Evolutionary conservation across 2,329 filamentous ascomycete genomes (phyloP), one percentile per base, ranked within the genome.

Genomic region (Aspergillus spinulosporus): DNA sequence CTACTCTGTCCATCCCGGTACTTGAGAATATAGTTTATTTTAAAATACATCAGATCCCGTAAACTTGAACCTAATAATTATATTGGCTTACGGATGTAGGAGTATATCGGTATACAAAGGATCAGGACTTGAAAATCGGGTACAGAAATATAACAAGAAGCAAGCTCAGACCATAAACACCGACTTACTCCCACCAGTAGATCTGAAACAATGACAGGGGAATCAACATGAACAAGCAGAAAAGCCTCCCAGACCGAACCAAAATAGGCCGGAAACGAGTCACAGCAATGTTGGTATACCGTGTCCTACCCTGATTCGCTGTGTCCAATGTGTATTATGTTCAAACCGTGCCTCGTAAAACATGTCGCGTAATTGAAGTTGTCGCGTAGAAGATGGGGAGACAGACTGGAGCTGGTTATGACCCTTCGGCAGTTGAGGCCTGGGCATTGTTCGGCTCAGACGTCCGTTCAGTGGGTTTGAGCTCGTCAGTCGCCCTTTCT

Each of bases 181-280:
- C 55, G 45, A 32, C 31, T 4, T 49, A 45, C 11, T 46, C 37
- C 32, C 44, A 21, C 21, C 21, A 21, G 21, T 29, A 42, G 36
- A 53, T 36, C 31, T 4, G 26, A 52, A 42, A 31, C 42, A 43
- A 52, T 12, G 28, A 12, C 21, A 49, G 40, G 45, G 36, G 49
- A 40, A 52, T 49, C 36, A 52, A 42, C 37, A 49, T 26, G n/a
- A n/a, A 39, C 15, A 52, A 52, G 46, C 45, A 59, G 47, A 59
- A 57, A 46, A 29, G 53, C 51, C 44, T 21, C 51, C 39, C 21
- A 47, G 28, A 15, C 46, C 49, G 29, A n/a, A 29, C 29, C 21
- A 32, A n/a, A 34, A 21, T 47, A 52, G 29, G 34, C 34, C 26
- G 12, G 14, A 31, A 39, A 39, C 8, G 39, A 39, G 21, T 15